Evolutionary conservation across 1,139 yeast species (phyloP).

Genomic region (Diutina pseudorugosa): DNA sequence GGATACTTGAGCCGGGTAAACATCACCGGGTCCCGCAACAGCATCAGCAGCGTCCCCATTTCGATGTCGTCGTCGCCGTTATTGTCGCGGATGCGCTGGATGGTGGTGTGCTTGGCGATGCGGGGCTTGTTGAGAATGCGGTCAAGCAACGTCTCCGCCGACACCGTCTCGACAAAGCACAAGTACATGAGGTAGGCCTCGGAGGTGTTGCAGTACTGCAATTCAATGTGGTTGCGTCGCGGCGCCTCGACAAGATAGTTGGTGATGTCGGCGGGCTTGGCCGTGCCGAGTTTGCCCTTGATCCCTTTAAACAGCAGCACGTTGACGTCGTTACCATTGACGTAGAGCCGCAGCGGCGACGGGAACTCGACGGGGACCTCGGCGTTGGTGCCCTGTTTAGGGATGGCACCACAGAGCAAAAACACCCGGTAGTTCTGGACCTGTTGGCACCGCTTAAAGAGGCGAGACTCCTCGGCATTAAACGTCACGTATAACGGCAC

Average conservation of each 20-base stretch:
- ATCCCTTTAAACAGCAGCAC: constrained; percentile 25
- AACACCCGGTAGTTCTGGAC: constrained; percentile 20
- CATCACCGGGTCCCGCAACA: constrained; percentile 55
- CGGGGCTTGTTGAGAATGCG: constrained; percentile 23
- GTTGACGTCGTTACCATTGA: constrained; percentile 24
- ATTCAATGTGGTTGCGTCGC: constrained; percentile 25
- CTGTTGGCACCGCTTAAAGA: constrained; percentile 11
- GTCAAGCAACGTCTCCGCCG: constrained; percentile 23
- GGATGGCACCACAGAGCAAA: constrained; percentile 31
- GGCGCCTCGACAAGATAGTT: constrained; percentile 15
- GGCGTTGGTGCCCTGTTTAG: constrained; percentile 12
- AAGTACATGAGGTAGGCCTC: constrained; percentile 34
- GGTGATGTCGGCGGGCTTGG: constrained; percentile 52
- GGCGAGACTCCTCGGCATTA: constrained; percentile 21
- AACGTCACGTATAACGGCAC: constrained; percentile 27
- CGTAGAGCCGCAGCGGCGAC: constrained; percentile 38
- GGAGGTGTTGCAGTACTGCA: constrained; percentile 42
- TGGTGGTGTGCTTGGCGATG: constrained; percentile 35
- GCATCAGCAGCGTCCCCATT: constrained; percentile 42
- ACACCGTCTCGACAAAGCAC: constrained; percentile 38
- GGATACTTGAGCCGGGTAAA: constrained; percentile 52
- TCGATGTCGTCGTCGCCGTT: constrained; percentile 42
- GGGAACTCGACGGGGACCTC: constrained; percentile 45
- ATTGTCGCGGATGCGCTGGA: constrained; percentile 23
- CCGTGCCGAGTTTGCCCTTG: constrained; percentile 50